Percentiles rank a stretch among this genome's conserved stretches.
Conservation (phyloP, 495 filamentous ascomycete species). For the Penicillium argentinense region DNA sequence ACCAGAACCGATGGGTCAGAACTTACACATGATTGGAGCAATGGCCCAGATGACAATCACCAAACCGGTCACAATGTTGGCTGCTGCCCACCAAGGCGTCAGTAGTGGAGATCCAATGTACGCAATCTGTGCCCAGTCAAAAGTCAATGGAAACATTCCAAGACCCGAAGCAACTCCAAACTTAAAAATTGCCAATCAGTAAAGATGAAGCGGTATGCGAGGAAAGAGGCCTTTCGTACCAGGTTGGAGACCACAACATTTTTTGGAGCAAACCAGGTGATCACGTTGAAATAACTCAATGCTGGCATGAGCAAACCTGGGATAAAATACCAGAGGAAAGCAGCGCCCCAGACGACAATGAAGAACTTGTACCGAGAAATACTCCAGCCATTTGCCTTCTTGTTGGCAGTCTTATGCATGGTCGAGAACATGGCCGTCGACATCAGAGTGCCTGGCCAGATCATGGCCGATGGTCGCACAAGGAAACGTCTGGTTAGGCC, state of each 20-base stretch:
- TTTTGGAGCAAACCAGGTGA: constrained; percentile 83
- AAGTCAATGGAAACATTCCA: constrained; percentile 80
- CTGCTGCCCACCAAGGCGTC: constrained; percentile 85
- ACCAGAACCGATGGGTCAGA: not conserved
- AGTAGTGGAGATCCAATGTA: constrained; percentile 84
- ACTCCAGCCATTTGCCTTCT: constrained; percentile 76
- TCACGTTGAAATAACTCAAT: constrained; percentile 81
- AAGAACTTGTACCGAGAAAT: constrained; percentile 84
- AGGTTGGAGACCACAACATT: constrained; percentile 59
- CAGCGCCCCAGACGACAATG: constrained; percentile 60
- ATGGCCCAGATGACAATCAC: constrained; percentile 81
- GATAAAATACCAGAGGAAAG: constrained; percentile 75
- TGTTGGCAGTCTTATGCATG: constrained; percentile 79
- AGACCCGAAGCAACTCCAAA: constrained; percentile 85
- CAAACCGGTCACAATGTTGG: constrained; percentile 80
- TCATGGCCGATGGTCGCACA: constrained; percentile 53
- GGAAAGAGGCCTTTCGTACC: constrained; percentile 3
- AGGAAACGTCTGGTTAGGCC: constrained; percentile 75
- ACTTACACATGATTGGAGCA: constrained; percentile 62
- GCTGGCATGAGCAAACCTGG: constrained; percentile 84
- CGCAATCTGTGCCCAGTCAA: constrained; percentile 89
- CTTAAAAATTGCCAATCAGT: constrained; percentile 21
- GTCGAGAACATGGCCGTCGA: constrained; percentile 86
- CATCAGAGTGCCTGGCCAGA: constrained; percentile 86
- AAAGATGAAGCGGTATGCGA: not conserved